phyloP scores from a whole-genome alignment of 176 grass and related monocot species.

The Elaeis guineensis region DNA sequence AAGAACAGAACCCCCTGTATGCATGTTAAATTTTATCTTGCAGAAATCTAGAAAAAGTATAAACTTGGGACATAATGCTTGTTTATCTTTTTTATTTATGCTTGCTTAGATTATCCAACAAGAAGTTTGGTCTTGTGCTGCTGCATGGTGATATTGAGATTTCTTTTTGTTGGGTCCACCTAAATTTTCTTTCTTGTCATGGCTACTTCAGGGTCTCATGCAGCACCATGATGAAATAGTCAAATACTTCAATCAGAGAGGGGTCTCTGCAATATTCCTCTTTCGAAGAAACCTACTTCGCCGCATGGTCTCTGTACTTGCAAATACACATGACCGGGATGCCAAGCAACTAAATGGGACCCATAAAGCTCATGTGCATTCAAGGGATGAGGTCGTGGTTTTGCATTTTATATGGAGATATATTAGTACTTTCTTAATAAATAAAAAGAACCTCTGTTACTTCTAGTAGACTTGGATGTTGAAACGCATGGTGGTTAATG shows the following conservation, averaged over 20 bases:
- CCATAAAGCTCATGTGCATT: conserved; percentile 74
- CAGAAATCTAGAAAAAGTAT: too few relatives aligned
- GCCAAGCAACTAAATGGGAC: conserved; percentile 86
- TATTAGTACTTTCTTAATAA: neutral
- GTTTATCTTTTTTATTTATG: too few relatives aligned
- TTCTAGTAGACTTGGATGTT: neutral
- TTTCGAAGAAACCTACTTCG: conserved; percentile 87
- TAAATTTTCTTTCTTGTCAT: neutral
- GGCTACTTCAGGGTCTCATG: conserved; percentile 60
- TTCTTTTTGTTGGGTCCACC: too few relatives aligned
- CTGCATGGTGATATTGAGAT: too few relatives aligned
- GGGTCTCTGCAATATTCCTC: conserved; percentile 75
- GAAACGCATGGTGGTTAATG: conserved; percentile 1
- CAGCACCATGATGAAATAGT: conserved; percentile 59
- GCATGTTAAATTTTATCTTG: too few relatives aligned
- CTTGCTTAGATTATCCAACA: too few relatives aligned
- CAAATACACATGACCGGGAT: conserved; percentile 64
- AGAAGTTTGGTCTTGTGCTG: too few relatives aligned
- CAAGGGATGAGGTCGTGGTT: conserved; percentile 39
- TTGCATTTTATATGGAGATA: too few relatives aligned
- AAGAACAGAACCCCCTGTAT: too few relatives aligned
- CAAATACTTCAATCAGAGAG: conserved; percentile 73
- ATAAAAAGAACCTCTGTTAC: neutral
- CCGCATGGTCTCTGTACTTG: conserved; percentile 71
- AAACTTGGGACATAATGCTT: too few relatives aligned